Percentiles rank a stretch among this genome's conserved stretches.
These are phyloP conservation scores for Geotrichum restrictum DNA, from an alignment of 1,139 yeast species.

Conservation along the genomic window DNA sequence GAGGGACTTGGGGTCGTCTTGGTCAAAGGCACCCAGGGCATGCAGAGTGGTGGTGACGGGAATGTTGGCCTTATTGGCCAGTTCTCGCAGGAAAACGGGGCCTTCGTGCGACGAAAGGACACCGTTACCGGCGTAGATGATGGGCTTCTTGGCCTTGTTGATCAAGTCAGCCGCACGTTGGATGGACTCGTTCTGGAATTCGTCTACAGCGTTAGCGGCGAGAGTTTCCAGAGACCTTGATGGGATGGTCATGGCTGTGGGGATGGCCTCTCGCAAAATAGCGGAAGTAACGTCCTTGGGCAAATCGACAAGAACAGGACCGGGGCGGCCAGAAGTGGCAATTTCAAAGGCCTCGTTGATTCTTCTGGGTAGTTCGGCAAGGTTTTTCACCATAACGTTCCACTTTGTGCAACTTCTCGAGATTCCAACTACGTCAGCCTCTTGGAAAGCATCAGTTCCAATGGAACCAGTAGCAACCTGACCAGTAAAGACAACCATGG, in stretches of 20 bases:
- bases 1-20: conserved; percentile 80
- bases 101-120: conserved; percentile 76
- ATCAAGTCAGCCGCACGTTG: conserved; percentile 72
- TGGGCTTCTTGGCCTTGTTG: conserved; percentile 80
- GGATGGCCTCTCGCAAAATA: conserved; percentile 78
- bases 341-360: conserved; percentile 97
- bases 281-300: conserved; percentile 98
- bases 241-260: conserved; percentile 79
- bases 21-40: conserved; percentile 92
- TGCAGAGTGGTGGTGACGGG: conserved; percentile 96
- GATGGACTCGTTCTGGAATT: conserved; percentile 72
- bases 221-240: conserved; percentile 69
- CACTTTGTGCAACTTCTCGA: conserved; percentile 97
- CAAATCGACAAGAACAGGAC: conserved; percentile 94
- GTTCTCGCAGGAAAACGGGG: conserved; percentile 70
- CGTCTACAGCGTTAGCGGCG: conserved; percentile 68
- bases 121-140: conserved; percentile 91
- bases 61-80: conserved; percentile 83
- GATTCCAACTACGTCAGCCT: conserved; percentile 95
- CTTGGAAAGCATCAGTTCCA: conserved; percentile 98
- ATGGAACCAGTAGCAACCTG: conserved; percentile 94
- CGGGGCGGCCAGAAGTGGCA: conserved; percentile 94
- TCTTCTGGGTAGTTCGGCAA: conserved; percentile 89
- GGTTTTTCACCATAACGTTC: conserved; percentile 97
- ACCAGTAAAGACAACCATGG: conserved; percentile 95